A percentile compares a stretch with the other conserved stretches of the same genome.
Evolutionary conservation across 1,284 basidiomycete genomes (phyloP).

Genomic region (Lignosus rhinocerotis): DNA sequence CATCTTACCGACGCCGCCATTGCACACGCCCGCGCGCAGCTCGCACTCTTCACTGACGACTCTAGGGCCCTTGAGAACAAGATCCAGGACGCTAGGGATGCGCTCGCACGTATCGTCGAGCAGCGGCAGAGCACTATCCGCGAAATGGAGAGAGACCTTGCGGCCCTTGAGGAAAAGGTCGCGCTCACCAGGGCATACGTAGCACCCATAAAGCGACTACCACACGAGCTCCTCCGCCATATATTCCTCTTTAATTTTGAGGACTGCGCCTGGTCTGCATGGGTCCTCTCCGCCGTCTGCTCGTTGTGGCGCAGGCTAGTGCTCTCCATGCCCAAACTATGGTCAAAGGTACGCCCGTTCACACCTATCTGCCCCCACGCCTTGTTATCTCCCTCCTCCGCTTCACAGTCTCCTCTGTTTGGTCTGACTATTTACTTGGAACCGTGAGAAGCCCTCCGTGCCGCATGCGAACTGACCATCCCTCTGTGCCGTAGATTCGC

Average conservation of each 20-base stretch:
- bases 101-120: conserved; percentile 56
- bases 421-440: conserved; percentile 4
- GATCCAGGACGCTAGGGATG: conserved; percentile 46
- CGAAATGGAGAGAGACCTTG: conserved; percentile 51
- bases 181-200: conserved; percentile 57
- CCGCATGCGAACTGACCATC: conserved; percentile 9
- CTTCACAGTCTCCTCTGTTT: not conserved
- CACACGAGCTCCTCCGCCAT: conserved; percentile 62
- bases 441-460: conserved; percentile 7
- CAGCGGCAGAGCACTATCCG: conserved; percentile 53
- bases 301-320: conserved; percentile 60
- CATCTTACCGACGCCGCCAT: conserved; percentile 56
- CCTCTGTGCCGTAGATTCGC: conserved; percentile 51
- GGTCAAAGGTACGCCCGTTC: conserved; percentile 64
- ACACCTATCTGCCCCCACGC: not conserved
- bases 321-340: conserved; percentile 62
- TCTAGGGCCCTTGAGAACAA: conserved; percentile 29
- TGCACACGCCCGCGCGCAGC: conserved; percentile 44
- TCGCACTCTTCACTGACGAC: conserved; percentile 22
- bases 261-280: conserved; percentile 64
- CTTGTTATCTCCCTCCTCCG: not conserved
- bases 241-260: conserved; percentile 70
- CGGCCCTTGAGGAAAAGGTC: conserved; percentile 46
- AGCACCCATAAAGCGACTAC: conserved; percentile 66
- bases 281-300: conserved; percentile 68